These are phyloP conservation scores for Cyclocybe aegerita DNA, from an alignment of 768 basidiomycete species.

Conservation along the genomic window DNA sequence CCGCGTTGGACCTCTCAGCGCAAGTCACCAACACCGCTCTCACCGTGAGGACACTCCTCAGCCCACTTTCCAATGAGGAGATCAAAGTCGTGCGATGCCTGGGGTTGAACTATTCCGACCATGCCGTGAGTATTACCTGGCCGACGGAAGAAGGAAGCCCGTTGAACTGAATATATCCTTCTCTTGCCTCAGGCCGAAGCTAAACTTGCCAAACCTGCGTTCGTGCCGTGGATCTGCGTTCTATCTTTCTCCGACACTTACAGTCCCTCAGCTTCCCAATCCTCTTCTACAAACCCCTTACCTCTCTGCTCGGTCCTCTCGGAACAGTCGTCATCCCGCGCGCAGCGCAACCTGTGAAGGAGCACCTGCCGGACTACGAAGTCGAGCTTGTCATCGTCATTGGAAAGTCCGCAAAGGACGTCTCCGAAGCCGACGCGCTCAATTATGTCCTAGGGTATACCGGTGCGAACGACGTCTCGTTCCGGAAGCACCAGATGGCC, in stretches of 20 bases:
- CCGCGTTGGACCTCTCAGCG: conserved; percentile 64
- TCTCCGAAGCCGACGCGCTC: conserved; percentile 76
- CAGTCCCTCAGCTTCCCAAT: conserved; percentile 53
- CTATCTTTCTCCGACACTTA: not conserved
- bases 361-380: conserved; percentile 80
- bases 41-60: conserved; percentile 69
- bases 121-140: conserved; percentile 51
- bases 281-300: conserved; percentile 78
- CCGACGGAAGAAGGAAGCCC: not conserved
- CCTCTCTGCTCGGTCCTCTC: conserved; percentile 68
- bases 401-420: conserved; percentile 77
- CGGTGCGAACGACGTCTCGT: conserved; percentile 81
- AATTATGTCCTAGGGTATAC: conserved; percentile 88
- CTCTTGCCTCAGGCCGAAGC: conserved; percentile 54
- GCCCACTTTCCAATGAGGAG: conserved; percentile 66
- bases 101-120: conserved; percentile 83
- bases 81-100: conserved; percentile 73
- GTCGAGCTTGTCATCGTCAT: conserved; percentile 82
- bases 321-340: conserved; percentile 65
- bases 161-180: not conserved
- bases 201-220: conserved; percentile 64
- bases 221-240: conserved; percentile 19
- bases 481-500: conserved; percentile 78
- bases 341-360: conserved; percentile 65
- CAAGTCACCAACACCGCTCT: conserved; percentile 62